A percentile compares a stretch with the other conserved stretches of the same genome.
Evolutionary conservation across 176 grass and related monocot species (phyloP).

Genomic region (Aegilops bicornis): DNA sequence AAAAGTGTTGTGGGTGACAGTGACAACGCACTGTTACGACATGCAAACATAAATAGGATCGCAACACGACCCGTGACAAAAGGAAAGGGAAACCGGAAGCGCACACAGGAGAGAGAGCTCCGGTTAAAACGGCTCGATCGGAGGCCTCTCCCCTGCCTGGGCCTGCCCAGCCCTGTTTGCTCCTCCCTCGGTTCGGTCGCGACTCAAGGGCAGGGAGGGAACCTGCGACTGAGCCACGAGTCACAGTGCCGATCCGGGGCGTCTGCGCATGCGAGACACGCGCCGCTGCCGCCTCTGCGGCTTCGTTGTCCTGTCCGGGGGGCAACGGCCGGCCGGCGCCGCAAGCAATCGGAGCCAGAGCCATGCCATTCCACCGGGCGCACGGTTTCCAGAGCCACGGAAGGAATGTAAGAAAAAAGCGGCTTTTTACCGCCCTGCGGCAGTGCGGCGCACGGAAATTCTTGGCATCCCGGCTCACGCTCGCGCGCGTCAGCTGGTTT

Average conservation of each 20-base stretch:
- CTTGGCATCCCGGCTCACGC: conserved; percentile 3
- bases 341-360: neutral
- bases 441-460: neutral
- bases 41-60: neutral
- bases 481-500: neutral
- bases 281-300: neutral
- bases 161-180: neutral
- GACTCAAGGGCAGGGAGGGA: neutral
- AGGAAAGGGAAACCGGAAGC: neutral
- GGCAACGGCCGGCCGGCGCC: neutral
- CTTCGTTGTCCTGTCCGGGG: no score
- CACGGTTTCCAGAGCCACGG: neutral
- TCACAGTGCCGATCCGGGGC: neutral
- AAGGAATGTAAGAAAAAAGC: conserved; percentile 23
- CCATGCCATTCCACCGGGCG: neutral
- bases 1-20: neutral
- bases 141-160: no score
- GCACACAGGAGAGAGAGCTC: neutral
- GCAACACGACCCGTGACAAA: neutral
- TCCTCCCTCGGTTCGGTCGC: neutral
- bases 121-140: neutral
- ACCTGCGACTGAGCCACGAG: neutral
- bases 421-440: neutral
- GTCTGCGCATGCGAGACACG: neutral
- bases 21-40: neutral